Conservation (phyloP, 2,329 filamentous ascomycete species). For the Albifimbria verrucaria region DNA sequence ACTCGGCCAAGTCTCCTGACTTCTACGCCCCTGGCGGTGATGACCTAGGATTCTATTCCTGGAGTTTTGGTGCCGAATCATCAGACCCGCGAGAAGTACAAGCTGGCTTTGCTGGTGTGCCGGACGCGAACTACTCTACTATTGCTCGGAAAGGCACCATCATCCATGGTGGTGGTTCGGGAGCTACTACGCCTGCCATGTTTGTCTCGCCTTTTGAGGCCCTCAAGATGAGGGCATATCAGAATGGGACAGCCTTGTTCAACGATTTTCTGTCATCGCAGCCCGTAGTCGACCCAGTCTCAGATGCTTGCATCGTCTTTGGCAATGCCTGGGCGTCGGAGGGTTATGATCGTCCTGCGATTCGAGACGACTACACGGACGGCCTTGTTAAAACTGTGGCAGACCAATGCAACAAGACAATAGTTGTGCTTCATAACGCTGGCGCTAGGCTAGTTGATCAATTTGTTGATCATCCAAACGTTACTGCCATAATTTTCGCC, state of each 20-base stretch:
- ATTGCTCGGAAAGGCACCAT: conserved; percentile 51
- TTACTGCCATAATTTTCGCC: conserved; percentile 61
- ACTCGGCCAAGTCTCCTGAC: conserved; percentile 35
- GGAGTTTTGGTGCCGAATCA: not conserved
- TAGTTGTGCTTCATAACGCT: conserved; percentile 62
- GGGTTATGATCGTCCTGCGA: conserved; percentile 63
- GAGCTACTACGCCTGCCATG: conserved; percentile 49
- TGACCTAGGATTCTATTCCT: not conserved
- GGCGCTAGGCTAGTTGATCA: conserved; percentile 59
- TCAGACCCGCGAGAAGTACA: not conserved
- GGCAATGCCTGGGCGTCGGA: conserved; percentile 76
- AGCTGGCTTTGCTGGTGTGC: conserved; percentile 15
- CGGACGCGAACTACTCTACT: conserved; percentile 47
- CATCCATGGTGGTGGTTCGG: conserved; percentile 48
- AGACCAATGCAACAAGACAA: conserved; percentile 55
- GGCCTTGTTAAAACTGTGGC: conserved; percentile 57
- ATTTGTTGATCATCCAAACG: conserved; percentile 64
- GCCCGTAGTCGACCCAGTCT: conserved; percentile 31
- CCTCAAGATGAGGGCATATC: not conserved
- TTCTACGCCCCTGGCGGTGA: not conserved
- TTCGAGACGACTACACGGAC: conserved; percentile 68
- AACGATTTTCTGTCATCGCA: conserved; percentile 37
- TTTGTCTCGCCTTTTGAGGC: not conserved
- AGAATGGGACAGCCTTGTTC: conserved; percentile 6
- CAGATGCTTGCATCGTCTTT: conserved; percentile 74